phyloP scores from a whole-genome alignment of 2,329 filamentous ascomycete genomes.

The Stenocarpella maydis region DNA sequence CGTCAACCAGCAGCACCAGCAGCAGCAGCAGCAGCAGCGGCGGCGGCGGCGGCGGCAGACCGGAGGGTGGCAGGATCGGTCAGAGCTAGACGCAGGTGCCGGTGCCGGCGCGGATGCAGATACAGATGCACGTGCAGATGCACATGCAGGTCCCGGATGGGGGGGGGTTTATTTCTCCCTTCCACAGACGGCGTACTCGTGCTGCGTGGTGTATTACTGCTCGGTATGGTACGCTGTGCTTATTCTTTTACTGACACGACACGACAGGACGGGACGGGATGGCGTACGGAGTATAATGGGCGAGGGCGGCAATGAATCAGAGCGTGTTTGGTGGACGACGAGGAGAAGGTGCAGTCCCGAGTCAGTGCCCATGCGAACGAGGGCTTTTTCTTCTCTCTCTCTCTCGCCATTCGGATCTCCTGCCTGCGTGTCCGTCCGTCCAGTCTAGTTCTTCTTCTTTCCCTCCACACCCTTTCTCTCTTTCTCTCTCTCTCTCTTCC shows the following conservation, averaged over 20 bases:
- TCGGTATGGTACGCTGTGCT: background rate
- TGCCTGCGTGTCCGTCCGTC: conserved; percentile 17
- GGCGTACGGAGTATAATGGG: no score
- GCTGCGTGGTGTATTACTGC: background rate
- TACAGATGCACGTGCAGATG: conserved; percentile 5
- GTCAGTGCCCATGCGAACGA: conserved; percentile 22
- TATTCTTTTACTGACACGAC: background rate
- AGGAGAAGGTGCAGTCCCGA: conserved; percentile 21
- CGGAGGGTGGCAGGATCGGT: conserved; percentile 3
- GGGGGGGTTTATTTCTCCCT: conserved; percentile 17
- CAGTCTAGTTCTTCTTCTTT: conserved; percentile 7
- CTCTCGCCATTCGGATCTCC: background rate
- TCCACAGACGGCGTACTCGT: no score
- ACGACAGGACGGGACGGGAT: background rate
- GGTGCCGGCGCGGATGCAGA: conserved; percentile 1
- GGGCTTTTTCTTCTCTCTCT: background rate
- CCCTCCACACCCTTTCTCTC: background rate
- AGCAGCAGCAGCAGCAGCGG: no score
- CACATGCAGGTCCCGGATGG: conserved; percentile 12
- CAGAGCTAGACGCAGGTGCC: background rate
- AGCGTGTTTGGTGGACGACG: background rate
- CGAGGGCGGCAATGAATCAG: conserved; percentile 31
- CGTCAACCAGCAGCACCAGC: conserved; percentile 27
- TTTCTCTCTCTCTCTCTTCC: background rate
- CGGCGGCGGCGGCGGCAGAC: no score